Percentiles rank a stretch among this genome's conserved stretches.
These are phyloP conservation scores for Hyphodiscus sp. DNA, from an alignment of 2,329 filamentous ascomycete species.

Conservation along the genomic window DNA sequence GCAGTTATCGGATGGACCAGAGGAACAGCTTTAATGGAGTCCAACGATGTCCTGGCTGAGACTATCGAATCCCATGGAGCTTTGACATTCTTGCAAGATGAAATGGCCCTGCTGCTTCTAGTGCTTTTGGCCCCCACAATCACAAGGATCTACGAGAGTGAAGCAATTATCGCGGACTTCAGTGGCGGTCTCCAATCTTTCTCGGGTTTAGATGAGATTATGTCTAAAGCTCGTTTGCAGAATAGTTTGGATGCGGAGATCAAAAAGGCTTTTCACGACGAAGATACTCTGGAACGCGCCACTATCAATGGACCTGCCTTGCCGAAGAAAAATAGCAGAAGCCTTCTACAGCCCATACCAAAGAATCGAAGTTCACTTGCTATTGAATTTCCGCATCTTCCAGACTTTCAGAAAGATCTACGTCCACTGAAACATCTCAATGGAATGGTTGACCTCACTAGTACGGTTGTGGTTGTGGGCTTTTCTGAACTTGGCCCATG, in stretches of 20 bases:
- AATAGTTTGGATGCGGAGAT: conserved; percentile 20
- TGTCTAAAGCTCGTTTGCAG: conserved; percentile 18
- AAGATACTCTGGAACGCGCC: no score
- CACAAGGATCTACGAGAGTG: conserved; percentile 27
- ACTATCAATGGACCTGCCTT: no score
- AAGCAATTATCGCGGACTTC: conserved; percentile 34
- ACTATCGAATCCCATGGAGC: conserved; percentile 91
- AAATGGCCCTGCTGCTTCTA: conserved; percentile 54
- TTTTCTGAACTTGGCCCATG: conserved; percentile 91
- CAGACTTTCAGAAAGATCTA: not conserved
- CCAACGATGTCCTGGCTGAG: conserved; percentile 93
- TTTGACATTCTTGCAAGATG: conserved; percentile 93
- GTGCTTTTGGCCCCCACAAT: conserved; percentile 30
- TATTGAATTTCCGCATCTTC: conserved; percentile 1
- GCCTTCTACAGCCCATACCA: no score
- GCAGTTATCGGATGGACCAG: conserved; percentile 97
- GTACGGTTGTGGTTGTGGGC: conserved; percentile 50
- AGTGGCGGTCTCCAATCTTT: conserved; percentile 32
- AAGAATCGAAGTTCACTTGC: not conserved
- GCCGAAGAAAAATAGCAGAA: no score
- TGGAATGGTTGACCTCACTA: conserved; percentile 7
- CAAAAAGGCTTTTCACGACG: conserved; percentile 15
- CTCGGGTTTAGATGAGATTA: conserved; percentile 24
- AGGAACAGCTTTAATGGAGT: conserved; percentile 91
- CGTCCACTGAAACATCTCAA: not conserved